Base-by-base conservation (phyloP, 208 protist species). In the Trypanosomatidae sp. region DNA sequence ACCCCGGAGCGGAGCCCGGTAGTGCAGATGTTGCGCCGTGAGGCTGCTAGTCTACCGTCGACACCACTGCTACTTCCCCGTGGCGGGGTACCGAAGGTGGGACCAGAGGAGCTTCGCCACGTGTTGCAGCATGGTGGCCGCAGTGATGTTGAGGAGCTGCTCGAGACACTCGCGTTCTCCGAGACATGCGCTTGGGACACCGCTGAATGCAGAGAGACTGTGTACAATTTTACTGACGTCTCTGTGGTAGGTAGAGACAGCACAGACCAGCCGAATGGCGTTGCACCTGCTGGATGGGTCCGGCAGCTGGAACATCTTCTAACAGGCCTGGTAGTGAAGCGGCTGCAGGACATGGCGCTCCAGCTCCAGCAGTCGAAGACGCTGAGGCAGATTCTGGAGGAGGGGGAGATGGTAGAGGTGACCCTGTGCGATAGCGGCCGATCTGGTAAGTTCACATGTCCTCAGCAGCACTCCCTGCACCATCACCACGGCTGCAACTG, bases 401-500 rank as follows among this genome's bases (percentile, higher is more conserved):
- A 74, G 36, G 67, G 62, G 17, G 76, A 71, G n/a, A 44, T 75
- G 15, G 76, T 56, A 47, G 64, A 74, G 65, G 15, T 80, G 19
- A 52, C 58, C 22, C n/a, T 74, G 53, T 80, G 76, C 70, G 33
- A 49, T 43, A 47, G 7, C 0, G 69, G 76, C 6, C 64, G 30
- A 13, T 50, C 62, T 22, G 12, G 47, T 10, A 46, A 33, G 39
- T 73, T 79, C 30, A 43, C 49, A 15, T 97, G 92, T 69, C 80
- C 84, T 6, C 44, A 66, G 7, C 81, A 80, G 3, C 93, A 97
- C 73, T 33, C 78, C 0, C 80, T 97, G 56, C 69, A 68, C 17
- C 75, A 94, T 9, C 85, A 93, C 76, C 85, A 88, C 73, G 89
- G 91, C 73, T 78, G 78, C 15, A 93, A 91, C 66, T 97, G 93